phyloP scores from a whole-genome alignment of 192 early-diverging fungal genomes.

The Backusella sp. region DNA sequence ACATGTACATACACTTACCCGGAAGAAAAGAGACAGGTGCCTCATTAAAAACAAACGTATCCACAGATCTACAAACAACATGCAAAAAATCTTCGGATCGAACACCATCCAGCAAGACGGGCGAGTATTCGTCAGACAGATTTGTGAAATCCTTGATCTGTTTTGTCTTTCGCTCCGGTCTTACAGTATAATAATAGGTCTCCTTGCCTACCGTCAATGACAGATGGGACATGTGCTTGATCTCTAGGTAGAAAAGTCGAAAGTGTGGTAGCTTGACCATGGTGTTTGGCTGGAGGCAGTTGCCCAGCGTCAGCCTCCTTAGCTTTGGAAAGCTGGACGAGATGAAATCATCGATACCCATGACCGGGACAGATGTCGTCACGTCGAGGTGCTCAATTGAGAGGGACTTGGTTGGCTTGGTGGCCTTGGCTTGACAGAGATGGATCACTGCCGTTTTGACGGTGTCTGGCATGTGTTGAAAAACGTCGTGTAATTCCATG shows the following conservation, averaged over 20 bases:
- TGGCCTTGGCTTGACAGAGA: neutral
- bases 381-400: neutral
- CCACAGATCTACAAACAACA: neutral
- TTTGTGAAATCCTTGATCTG: neutral
- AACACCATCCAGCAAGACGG: neutral
- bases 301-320: neutral
- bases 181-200: neutral
- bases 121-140: neutral
- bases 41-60: neutral
- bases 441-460: neutral
- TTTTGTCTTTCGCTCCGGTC: neutral
- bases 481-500: neutral
- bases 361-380: neutral
- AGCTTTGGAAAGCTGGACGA: neutral
- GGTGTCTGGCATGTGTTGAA: neutral
- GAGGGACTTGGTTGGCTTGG: neutral
- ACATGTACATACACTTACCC: neutral
- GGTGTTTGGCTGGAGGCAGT: neutral
- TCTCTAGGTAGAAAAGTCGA: neutral
- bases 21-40: neutral
- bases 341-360: neutral
- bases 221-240: neutral
- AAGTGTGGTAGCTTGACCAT: neutral
- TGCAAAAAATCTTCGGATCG: neutral
- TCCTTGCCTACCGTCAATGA: neutral